phyloP scores from a whole-genome alignment of 2,329 filamentous ascomycete species.

The Fusarium sp. region DNA sequence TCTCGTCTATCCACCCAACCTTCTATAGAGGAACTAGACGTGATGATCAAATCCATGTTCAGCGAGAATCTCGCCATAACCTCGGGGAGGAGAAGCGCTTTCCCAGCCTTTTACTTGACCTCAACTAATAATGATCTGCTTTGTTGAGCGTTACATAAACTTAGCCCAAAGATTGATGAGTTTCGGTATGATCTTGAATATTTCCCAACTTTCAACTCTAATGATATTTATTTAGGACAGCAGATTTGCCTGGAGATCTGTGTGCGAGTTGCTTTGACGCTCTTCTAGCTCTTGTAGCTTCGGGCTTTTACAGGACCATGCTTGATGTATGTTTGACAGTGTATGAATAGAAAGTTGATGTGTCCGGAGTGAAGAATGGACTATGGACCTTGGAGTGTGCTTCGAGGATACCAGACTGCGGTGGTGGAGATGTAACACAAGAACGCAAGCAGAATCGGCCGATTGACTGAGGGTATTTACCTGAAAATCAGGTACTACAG shows the following conservation, averaged over 20 bases:
- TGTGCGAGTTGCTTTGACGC: background rate
- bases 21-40: background rate
- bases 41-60: background rate
- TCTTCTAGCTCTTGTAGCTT: accelerated
- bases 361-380: accelerated
- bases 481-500: background rate
- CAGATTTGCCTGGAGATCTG: accelerated
- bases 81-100: background rate
- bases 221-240: background rate
- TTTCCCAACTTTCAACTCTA: background rate
- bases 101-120: background rate
- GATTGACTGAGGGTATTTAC: accelerated
- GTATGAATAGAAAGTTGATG: background rate
- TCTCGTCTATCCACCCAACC: background rate
- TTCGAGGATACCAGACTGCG: background rate
- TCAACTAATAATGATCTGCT: accelerated
- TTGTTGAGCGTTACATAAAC: background rate
- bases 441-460: background rate
- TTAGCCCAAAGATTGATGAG: background rate
- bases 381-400: background rate
- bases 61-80: background rate
- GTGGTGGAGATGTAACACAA: background rate
- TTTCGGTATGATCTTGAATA: background rate
- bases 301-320: background rate
- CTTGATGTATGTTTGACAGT: background rate